Base-by-base conservation (phyloP, 2,329 filamentous ascomycete species). In the Aspergillus sp. region DNA sequence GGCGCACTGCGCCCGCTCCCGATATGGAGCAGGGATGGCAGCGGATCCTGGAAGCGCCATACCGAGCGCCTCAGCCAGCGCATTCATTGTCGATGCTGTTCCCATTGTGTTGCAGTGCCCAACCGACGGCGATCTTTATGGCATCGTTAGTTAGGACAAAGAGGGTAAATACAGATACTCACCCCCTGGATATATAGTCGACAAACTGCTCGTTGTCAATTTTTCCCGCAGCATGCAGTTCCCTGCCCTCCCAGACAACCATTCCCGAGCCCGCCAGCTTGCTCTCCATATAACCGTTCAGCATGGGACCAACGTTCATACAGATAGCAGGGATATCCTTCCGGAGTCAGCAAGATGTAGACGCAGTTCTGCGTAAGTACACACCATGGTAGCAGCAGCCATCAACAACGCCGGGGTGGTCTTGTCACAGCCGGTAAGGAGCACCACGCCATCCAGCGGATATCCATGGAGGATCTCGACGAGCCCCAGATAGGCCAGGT, bases 41-140 rank as follows among this genome's bases (percentile, higher is more conserved):
- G 67, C 63, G 3, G 67, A 68, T 1, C 67, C 68, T 0, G 68
- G 67, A 0, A 73, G 57, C 0, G 67, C 64, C 64, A 73, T 71
- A 20, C 69, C 69, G 3, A 72, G 53, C 3, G 68, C 67, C 43
- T 72, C 68, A 30, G 67, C 66, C 2, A 71, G 57, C 1, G 67
- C 65, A 40, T 71, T 71, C 66, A 72, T 70, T 0, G 67, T 71
- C 5, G 64, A 67, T 2, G 68, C 68, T 11, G 68, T 72, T 29
- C 68, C 67, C 68, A 72, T 71, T 11, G 67, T 71, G 43, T 71
- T 71, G 45, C 68, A 72, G 40, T 69, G 66, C 24, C 64, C 68
- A 5, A 54, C 62, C 2, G 61, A 68, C 1, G 64, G 67, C 8
- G 65, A 63, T 15, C 63, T 63, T 10, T 13, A n/a, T n/a, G n/a